Evolutionary conservation across 2,329 filamentous ascomycete genomes (phyloP).

Genomic region (Nemania diffusa): DNA sequence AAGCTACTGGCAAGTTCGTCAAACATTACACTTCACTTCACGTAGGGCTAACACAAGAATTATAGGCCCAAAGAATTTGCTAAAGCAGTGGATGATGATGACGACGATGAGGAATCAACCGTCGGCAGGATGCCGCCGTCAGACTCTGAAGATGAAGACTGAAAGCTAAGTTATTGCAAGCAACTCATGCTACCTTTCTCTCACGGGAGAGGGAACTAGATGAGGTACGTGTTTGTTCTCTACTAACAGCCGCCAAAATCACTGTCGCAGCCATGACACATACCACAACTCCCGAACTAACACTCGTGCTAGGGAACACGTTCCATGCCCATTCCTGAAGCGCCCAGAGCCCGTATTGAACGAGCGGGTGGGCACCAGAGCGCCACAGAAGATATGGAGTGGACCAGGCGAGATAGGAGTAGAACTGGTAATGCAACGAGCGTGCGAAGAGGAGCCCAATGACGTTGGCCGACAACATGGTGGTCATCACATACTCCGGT

Average conservation of each 20-base stretch:
- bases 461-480: slow-evolving; percentile 78
- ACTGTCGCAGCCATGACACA: slow-evolving; percentile 75
- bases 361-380: slow-evolving; percentile 72
- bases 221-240: slow-evolving; percentile 42
- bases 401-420: slow-evolving; percentile 88
- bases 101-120: slow-evolving; percentile 77
- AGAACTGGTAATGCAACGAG: slow-evolving; percentile 95
- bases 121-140: slow-evolving; percentile 87
- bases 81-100: slow-evolving; percentile 68
- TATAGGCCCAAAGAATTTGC: slow-evolving; percentile 81
- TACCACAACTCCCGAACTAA: slow-evolving; percentile 72
- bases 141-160: slow-evolving; percentile 76
- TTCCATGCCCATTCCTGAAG: slow-evolving; percentile 95
- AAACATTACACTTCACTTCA: slow-evolving; percentile 11
- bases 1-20: slow-evolving; percentile 77
- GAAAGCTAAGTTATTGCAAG: slow-evolving; percentile 27
- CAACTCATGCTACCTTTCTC: slow-evolving; percentile 41
- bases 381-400: slow-evolving; percentile 89
- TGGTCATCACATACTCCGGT: slow-evolving; percentile 78
- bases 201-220: slow-evolving; percentile 28
- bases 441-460: slow-evolving; percentile 87
- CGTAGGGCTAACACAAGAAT: slow-evolving; percentile 23
- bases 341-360: slow-evolving; percentile 76
- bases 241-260: slow-evolving; percentile 60
- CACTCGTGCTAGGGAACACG: slow-evolving; percentile 79